Evolutionary conservation across 257 asterid genomes (phyloP).

Genomic region (Lantana camara): DNA sequence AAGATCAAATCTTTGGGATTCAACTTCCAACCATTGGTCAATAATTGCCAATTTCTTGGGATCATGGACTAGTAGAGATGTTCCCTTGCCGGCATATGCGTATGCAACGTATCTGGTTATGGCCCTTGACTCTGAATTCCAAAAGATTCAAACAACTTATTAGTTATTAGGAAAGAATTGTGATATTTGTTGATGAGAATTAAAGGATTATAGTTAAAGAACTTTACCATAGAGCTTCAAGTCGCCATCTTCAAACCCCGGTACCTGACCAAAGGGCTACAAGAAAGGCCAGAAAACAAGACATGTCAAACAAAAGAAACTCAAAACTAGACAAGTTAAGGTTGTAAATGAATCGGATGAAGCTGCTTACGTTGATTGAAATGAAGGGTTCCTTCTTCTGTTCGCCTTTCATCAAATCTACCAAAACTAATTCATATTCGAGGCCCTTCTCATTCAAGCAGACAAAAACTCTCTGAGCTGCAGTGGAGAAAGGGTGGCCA

Average conservation of each 20-base stretch:
- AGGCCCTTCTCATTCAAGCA: slow-evolving; percentile 42
- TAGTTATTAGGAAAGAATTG: neutral
- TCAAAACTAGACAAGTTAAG: neutral
- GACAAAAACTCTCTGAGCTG: slow-evolving; percentile 39
- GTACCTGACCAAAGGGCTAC: slow-evolving; percentile 61
- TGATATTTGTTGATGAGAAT: too few species aligned
- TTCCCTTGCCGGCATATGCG: slow-evolving; percentile 43
- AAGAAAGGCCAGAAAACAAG: neutral
- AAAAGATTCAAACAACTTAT: neutral
- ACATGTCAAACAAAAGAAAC: neutral
- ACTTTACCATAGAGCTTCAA: slow-evolving; percentile 46
- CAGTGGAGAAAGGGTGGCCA: slow-evolving; percentile 41
- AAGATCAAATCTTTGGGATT: slow-evolving; percentile 34
- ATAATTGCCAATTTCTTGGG: slow-evolving; percentile 37
- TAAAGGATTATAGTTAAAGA: too few species aligned
- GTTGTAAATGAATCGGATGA: neutral
- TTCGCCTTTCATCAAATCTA: slow-evolving; percentile 38
- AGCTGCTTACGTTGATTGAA: slow-evolving; percentile 37
- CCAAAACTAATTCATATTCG: slow-evolving; percentile 27
- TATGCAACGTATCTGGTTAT: slow-evolving; percentile 41
- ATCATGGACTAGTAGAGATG: slow-evolving; percentile 25
- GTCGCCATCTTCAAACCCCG: slow-evolving; percentile 50
- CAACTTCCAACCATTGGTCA: slow-evolving; percentile 44
- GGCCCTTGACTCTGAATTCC: slow-evolving; percentile 44
- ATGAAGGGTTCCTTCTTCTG: slow-evolving; percentile 47